Evolutionary conservation across 257 asterid genomes (phyloP), one percentile per base, ranked within the genome.

Genomic region (Ophiorrhiza pumila): DNA sequence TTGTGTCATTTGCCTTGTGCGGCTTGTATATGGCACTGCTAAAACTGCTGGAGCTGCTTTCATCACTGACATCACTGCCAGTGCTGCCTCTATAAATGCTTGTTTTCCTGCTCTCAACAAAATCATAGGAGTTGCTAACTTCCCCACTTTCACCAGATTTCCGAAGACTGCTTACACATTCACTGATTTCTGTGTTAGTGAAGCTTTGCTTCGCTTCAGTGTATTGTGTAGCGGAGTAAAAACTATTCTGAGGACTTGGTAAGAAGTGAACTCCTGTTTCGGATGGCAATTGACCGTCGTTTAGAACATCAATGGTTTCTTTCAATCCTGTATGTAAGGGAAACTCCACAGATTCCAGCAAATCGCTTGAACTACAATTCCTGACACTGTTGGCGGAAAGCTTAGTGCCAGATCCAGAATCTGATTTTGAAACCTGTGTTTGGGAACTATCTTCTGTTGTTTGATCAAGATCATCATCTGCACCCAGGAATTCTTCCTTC

Each of bases 41-140:
- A 23, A 81, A 82, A 74, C 88, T 87, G 78, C 87, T 83, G 11
- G 83, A 87, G 78, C 90, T 85, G 85, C 92, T 85, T 76, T 87
- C 92, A 45, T 85, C 90, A 43, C 92, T 87, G 60, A 83, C 29
- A 20, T 87, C 88, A 72, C 90, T 87, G 65, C 84, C 85, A 1
- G 88, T 85, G 65, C 90, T 85, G 61, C 74, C 89, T 80, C 89
- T 74, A 35, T 81, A 76, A 41, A 77, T 71, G 65, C 91, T 84
- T 4, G 80, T 76, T 71, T 87, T 87, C 74, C 84, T 72, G 77
- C 86, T 81, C 82, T 83, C 91, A 37, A 78, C 82, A 61, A 82
- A 60, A 65, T 85, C 89, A 32, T 69, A 82, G 4, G 86, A 82
- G 74, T 82, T 82, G 77, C 83, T 69, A 41, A 74, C 79, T 65